Evolutionary conservation across 208 protist genomes (phyloP).

Genomic region (Wallacemonas sp.): DNA sequence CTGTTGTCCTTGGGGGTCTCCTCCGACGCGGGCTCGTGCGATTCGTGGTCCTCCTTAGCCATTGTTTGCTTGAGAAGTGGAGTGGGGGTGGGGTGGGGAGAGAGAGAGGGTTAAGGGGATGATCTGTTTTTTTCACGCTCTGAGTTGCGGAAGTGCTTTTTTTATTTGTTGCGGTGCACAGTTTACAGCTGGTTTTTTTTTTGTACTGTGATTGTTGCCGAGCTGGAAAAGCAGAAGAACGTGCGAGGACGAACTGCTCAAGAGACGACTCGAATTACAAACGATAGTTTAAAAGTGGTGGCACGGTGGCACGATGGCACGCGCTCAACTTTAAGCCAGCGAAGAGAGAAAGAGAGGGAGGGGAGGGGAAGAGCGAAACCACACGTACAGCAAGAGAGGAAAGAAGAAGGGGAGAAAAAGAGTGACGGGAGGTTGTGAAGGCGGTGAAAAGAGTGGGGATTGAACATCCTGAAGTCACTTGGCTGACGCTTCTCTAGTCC

Average conservation of each 20-base stretch:
- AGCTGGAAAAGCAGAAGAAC: no score
- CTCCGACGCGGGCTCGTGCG: conserved; percentile 4
- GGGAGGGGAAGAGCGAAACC: neutral
- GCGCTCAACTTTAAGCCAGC: neutral
- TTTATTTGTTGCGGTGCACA: no score
- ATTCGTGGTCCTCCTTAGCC: neutral
- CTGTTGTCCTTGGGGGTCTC: conserved; percentile 4
- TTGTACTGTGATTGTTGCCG: no score
- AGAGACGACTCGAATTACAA: no score
- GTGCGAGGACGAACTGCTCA: neutral
- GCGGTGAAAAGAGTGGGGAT: conserved; percentile 15
- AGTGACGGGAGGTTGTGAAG: no score
- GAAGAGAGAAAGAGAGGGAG: neutral
- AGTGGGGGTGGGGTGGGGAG: no score
- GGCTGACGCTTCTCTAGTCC: neutral
- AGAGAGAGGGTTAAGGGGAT: no score
- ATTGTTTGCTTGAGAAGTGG: neutral
- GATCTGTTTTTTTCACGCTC: no score
- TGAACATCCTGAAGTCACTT: conserved; percentile 5
- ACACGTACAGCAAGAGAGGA: conserved; percentile 15
- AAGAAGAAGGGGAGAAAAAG: neutral
- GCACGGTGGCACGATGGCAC: no score
- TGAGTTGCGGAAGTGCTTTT: no score
- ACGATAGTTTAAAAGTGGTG: no score
- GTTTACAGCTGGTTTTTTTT: no score